These are phyloP conservation scores for Coemansia asiatica DNA, from an alignment of 192 early-diverging fungal genomes.

Conservation along the genomic window DNA sequence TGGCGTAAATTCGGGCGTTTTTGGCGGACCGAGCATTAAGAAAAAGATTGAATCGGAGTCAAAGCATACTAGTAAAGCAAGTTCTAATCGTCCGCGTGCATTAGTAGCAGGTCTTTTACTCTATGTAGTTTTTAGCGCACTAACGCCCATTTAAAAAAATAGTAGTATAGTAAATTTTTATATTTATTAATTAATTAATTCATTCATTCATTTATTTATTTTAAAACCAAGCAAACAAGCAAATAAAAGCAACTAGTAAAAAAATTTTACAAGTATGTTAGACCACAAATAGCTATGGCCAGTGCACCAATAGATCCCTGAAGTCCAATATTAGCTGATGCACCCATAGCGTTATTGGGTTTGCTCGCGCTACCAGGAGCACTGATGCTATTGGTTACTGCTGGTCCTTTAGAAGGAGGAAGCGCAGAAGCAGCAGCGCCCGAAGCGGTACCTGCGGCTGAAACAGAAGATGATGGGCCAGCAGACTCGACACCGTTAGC, in stretches of 20 bases:
- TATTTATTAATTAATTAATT: slow-evolving; percentile 2
- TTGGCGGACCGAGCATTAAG: slow-evolving; percentile 16
- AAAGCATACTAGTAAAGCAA: slow-evolving; percentile 16
- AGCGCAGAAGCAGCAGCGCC: neutral
- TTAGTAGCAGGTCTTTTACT: slow-evolving; percentile 31
- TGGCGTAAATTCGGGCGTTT: slow-evolving; percentile 21
- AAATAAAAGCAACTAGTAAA: neutral
- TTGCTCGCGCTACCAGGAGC: slow-evolving; percentile 20
- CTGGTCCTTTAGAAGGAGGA: slow-evolving; percentile 13
- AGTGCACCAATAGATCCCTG: slow-evolving; percentile 41
- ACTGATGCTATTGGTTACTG: neutral
- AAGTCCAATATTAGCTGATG: slow-evolving; percentile 17
- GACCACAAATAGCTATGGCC: slow-evolving; percentile 41
- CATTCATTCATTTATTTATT: neutral
- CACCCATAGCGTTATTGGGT: slow-evolving; percentile 14
- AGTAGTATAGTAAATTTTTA: slow-evolving; percentile 5
- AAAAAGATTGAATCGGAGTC: slow-evolving; percentile 19
- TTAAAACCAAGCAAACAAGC: neutral
- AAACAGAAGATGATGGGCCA: neutral
- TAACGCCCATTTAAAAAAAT: slow-evolving; percentile 24
- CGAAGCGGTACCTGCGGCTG: neutral
- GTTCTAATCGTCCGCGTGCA: slow-evolving; percentile 16
- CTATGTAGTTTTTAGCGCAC: slow-evolving; percentile 16
- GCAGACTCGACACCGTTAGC: neutral
- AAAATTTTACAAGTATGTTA: slow-evolving; percentile 29